phyloP scores from a whole-genome alignment of 306 rosid species.

The Astragalus membranaceus region DNA sequence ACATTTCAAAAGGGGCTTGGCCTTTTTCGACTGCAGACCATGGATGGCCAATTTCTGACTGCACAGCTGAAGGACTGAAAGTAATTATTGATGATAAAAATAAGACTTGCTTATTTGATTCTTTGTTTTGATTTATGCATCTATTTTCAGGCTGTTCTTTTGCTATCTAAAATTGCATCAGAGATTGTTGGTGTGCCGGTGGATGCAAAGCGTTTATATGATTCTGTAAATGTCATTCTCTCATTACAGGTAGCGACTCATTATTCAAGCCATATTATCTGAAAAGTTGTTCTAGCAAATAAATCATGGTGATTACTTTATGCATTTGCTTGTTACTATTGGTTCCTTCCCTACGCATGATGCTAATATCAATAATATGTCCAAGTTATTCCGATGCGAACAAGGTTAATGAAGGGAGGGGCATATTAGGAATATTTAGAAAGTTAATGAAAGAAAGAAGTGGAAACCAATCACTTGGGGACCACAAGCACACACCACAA shows the following conservation, averaged over 20 bases:
- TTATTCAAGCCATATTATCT: background rate
- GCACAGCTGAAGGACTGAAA: conserved; percentile 89
- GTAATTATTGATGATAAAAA: conserved; percentile 28
- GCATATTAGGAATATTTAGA: no score
- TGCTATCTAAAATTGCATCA: conserved; percentile 55
- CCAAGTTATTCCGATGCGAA: no score
- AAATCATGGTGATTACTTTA: background rate
- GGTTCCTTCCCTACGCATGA: background rate
- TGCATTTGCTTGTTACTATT: background rate
- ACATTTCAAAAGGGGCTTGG: conserved; percentile 95
- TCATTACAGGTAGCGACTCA: conserved; percentile 67
- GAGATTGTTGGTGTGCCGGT: conserved; percentile 69
- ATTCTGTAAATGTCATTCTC: conserved; percentile 76
- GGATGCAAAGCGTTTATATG: conserved; percentile 40
- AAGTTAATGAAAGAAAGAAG: no score
- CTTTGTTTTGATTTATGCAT: conserved; percentile 2
- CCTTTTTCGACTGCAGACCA: conserved; percentile 84
- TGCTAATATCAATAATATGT: background rate
- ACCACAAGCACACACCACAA: no score
- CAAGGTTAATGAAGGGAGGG: no score
- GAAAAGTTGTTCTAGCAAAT: conserved; percentile 8
- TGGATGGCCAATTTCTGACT: conserved; percentile 97
- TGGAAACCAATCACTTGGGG: no score
- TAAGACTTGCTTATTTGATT: conserved; percentile 3
- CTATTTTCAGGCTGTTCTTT: conserved; percentile 57